Evolutionary conservation across 345 rosid genomes (phyloP), one percentile per base, ranked within the genome.

Genomic region (Rhodamnia argentea): DNA sequence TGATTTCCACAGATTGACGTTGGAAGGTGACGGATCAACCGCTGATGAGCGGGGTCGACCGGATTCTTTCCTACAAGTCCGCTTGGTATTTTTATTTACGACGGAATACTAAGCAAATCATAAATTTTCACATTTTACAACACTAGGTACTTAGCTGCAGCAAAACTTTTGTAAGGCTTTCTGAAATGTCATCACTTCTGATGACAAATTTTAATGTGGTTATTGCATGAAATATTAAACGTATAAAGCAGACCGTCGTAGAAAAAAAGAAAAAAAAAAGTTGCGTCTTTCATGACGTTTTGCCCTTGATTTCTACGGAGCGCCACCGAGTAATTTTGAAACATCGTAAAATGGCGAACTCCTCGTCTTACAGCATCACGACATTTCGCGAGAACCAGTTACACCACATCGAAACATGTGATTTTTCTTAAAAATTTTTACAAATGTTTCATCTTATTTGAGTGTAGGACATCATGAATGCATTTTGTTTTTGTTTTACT

Each of bases 361-460:
- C 15, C 32, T 29, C 15, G 29, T 7, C 12, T 2, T 9, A 32
- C 1, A 32, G 1, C 76, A 16, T 16, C 78, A 32, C 13, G 4
- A 23, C 4, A 56, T 23, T 16, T 70, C 3, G 24, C 5, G 12
- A 32, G 24, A 9, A 16, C 78, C 78, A 32, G 32, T 70, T 18
- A 10, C 47, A 4, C 24, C 78, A 37, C 24, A 18, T 10, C 24
- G 7, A 10, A 29, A 32, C 26, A 32, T 0, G 42, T 37, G 24
- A 37, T 32, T 70, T 70, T 37, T 32, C 47, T 18, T 37, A 11
- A 40, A 70, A 70, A 42, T 37, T 64, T 32, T 29, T 70, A 70
- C 2, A 1, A 32, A 18, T 6, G 10, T 18, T 9, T 32, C 13
- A 37, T 70, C 26, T 0, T 37, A 0, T 2, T 44, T 0, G 47